Evolutionary conservation across 768 basidiomycete genomes (phyloP).

Genomic region (Sutorius australiensis): DNA sequence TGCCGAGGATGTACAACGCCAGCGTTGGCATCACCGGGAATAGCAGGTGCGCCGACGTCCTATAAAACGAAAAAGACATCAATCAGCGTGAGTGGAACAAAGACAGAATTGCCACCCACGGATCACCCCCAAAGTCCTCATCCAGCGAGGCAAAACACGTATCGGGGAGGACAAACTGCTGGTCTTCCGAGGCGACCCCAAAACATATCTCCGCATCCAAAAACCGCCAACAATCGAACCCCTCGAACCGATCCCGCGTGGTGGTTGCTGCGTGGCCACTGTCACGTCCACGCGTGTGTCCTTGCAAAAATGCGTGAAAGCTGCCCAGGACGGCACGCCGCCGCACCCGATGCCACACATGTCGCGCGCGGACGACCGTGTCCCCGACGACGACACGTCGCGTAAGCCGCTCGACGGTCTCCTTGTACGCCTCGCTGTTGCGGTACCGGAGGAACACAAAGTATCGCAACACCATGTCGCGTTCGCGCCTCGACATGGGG

Average conservation of each 20-base stretch:
- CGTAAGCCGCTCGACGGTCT: slow-evolving; percentile 33
- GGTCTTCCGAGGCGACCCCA: slow-evolving; percentile 49
- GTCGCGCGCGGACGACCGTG: slow-evolving; percentile 14
- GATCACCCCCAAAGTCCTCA: slow-evolving; percentile 38
- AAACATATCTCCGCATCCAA: slow-evolving; percentile 50
- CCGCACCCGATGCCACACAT: slow-evolving; percentile 29
- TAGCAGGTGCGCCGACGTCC: slow-evolving; percentile 47
- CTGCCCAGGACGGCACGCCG: slow-evolving; percentile 24
- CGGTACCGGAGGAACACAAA: slow-evolving; percentile 57
- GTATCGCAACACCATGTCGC: slow-evolving; percentile 45
- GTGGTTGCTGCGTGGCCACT: neutral
- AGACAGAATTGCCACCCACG: slow-evolving; percentile 20
- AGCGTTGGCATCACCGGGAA: slow-evolving; percentile 55
- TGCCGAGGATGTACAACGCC: slow-evolving; percentile 50
- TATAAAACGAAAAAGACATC: slow-evolving; percentile 16
- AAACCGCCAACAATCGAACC: slow-evolving; percentile 45
- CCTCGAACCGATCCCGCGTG: slow-evolving; percentile 13
- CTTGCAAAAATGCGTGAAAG: slow-evolving; percentile 29
- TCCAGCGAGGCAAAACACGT: slow-evolving; percentile 52
- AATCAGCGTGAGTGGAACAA: neutral
- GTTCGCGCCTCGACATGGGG: slow-evolving; percentile 19
- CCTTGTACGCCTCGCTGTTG: slow-evolving; percentile 46
- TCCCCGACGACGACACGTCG: slow-evolving; percentile 22
- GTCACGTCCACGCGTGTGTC: neutral
- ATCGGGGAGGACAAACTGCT: slow-evolving; percentile 55